Base-by-base conservation (phyloP, 306 rosid species). In the Abrus precatorius region DNA sequence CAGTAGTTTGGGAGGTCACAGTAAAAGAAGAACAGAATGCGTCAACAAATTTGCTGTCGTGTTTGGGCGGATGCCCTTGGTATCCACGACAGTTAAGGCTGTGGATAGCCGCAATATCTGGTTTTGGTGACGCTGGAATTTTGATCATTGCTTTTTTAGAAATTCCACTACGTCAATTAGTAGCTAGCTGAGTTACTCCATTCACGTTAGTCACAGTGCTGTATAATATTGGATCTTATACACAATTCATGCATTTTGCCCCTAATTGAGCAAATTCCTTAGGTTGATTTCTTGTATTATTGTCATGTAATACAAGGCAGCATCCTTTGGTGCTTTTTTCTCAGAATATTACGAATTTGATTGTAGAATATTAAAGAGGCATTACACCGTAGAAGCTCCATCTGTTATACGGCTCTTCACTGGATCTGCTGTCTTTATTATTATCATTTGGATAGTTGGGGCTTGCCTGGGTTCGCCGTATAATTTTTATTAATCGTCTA, bases 1-100 rank as follows among this genome's bases (percentile, higher is more conserved):
- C 78, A 95, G 99, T 87, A 95, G 98, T 83, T 34, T 90, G 86
- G 99, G 98, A 72, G 98, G 98, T 67, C 99, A 95, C 63, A 92
- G 72, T 66, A 90, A 91, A 59, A 89, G 76, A 85, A 90, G 99
- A 90, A 84, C 91, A 8, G 83, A 90, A 49, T 95, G 99, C 32
- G 77, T 95, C 29, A 87, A 93, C 81, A 87, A 75, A 74, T 95
- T 95, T 84, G 94, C 77, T 4, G 75, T 85, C 3, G 90, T 72
- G 79, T 93, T 48, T 84, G 97, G 97, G 41, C 76, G 81, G 83
- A 89, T 93, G 98, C 98, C 99, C 33, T 84, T 95, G 85, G 80
- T 85, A 54, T 85, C 90, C 12, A 89, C 99, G 7, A 83, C 93
- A 33, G 93, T 86, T 60, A 95, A 95, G 87, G 99, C 98, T 1